Base-by-base conservation (phyloP, 2,329 filamentous ascomycete genomes). In the Mycocentrospora acerina region DNA sequence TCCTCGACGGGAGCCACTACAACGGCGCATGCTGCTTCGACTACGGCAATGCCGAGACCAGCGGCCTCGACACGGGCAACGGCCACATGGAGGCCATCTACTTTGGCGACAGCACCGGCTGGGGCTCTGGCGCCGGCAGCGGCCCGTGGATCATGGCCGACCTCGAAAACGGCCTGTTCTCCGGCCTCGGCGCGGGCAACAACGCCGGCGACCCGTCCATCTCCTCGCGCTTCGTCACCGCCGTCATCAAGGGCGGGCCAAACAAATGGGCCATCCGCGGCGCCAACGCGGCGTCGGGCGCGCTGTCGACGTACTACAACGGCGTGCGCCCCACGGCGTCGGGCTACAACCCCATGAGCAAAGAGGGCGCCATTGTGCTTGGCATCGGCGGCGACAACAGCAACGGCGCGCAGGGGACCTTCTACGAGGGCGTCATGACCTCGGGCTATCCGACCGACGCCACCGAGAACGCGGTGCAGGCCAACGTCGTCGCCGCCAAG, bases 1-100 rank as follows among this genome's bases (percentile, higher is more conserved):
- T 83, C 1, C 56, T 82, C 3, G 79, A 82, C 48, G 79, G 79
- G 0, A 79, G 76, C 0, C 79, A 82, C 51, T 82, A 76, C 69
- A 82, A 81, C 50, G 68, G 60, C 15, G 71, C 44, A 6, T 82
- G 79, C 66, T 82, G 73, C 47, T 71, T 71, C 38, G 68, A 71
- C 42, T 72, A 71, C 24, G 69, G 69, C 22, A 72, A 72, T 25
- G 69, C 68, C 7, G 70, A 71, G 45, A 66, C 57, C 7, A 70
- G 52, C 51, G 69, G 54, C 29, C 38, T 37, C 0, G 68, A 71
- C 34, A 76, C 79, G 0, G 82, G 82, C 3, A 75, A 77, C 36
- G 82, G 79, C 12, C 81, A 84, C 53, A 86, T 86, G 82, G 82
- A 86, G 57, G 79, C 82, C 37, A 79, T 85, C 41, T 85, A 85